Conservation (phyloP, 768 basidiomycete species). For the Lactarius trivialis region DNA sequence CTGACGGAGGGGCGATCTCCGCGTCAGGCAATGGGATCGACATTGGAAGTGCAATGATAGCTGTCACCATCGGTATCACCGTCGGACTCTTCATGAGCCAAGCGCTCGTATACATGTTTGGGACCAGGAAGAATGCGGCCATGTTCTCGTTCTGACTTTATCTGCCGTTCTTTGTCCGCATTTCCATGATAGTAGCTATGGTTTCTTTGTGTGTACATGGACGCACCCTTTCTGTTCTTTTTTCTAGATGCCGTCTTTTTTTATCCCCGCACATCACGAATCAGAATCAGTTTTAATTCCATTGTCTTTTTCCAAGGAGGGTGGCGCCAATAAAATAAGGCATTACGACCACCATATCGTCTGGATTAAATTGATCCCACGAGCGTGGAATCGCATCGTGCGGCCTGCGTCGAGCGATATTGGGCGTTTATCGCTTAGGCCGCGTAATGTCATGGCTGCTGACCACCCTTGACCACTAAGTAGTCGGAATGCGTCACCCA, state of each 20-base stretch:
- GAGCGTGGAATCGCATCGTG: not conserved
- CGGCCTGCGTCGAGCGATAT: no score
- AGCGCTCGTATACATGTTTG: conserved; percentile 81
- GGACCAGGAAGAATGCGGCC: conserved; percentile 74
- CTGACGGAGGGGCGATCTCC: conserved; percentile 61
- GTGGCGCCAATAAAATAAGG: no score
- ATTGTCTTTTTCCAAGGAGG: not conserved
- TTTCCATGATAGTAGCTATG: not conserved
- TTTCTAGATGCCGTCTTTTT: not conserved
- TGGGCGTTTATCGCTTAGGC: no score
- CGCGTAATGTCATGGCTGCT: no score
- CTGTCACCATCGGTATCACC: conserved; percentile 87
- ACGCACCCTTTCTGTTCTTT: not conserved
- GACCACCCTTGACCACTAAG: not conserved
- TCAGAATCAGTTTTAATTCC: not conserved
- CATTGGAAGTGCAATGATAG: conserved; percentile 81
- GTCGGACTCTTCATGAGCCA: conserved; percentile 87
- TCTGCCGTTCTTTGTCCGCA: not conserved
- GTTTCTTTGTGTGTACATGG: not conserved
- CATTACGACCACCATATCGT: not conserved
- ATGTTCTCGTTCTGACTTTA: conserved; percentile 68
- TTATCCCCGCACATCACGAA: not conserved
- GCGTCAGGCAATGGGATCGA: conserved; percentile 78
- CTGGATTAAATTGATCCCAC: not conserved
- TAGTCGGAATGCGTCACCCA: not conserved